Base-by-base conservation (phyloP, 495 filamentous ascomycete species). In the Ramalina intermedia region DNA sequence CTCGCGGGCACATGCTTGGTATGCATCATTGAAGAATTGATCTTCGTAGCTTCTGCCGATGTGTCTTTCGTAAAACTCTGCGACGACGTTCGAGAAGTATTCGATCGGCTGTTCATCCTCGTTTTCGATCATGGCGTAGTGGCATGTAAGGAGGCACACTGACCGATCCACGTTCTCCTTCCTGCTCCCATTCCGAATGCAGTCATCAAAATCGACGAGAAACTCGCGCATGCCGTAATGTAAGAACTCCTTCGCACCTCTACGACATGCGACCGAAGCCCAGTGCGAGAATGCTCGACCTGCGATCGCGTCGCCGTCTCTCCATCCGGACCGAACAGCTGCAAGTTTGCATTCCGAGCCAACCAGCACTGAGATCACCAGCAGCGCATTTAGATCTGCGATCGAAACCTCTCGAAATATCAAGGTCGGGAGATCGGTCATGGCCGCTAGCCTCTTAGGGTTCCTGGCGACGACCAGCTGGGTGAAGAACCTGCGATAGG, bases 121-220 rank as follows among this genome's bases (percentile, higher is more conserved):
- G n/a, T 54, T 63, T n/a, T 60, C 57, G 49, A 63, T n/a, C 47
- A 63, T 63, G 55, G 59, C 55, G 43, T 56, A 57, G 57, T 61
- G 57, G 21, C 4, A n/a, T 14, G 50, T 63, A 17, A 62, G 24
- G 36, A 61, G 57, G 33, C 61, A 8, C n/a, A 38, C 48, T 37
- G 51, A 49, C 48, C 61, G 55, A 54, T 13, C 4, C 29, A 63
- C 57, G 39, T 58, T 57, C 37, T 63, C 61, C 51, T 55, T 55
- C 55, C 57, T 40, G 20, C 51, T 56, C 23, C 52, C 54, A 45
- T 39, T 58, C 20, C 44, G 57, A 27, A 63, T 41, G 44, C 57
- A 61, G 48, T 11, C 50, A 55, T 62, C 61, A 47, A 60, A 61
- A 21, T 63, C 61, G 47, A 1, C 56, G 16, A 63, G 37, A 41